Base-by-base conservation (phyloP, 202 grass and related monocot genomes). In the Saccharum hybrid region DNA sequence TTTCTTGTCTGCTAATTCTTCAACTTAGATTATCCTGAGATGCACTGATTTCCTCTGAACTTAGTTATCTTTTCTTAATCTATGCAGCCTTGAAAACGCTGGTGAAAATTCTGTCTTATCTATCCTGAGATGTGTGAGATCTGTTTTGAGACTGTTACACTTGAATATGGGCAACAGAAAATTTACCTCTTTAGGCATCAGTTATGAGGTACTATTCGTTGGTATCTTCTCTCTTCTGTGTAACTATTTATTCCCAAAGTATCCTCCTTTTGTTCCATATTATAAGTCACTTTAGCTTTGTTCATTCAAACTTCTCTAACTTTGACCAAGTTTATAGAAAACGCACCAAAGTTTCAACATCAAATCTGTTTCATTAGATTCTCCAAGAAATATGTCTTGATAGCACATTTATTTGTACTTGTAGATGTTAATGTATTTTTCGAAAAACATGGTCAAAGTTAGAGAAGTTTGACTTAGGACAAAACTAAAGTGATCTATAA, bases 71-170 rank as follows among this genome's bases (percentile, higher is more conserved):
- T 56, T 71, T 86, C 60, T 75, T 84, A 63, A 71, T 75, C 65
- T 77, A 64, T 83, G 71, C 85, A 97, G 92, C 70, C 91, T 97
- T 89, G 91, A 97, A 84, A 94, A 94, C 86, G 87, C 94, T 81
- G 91, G 91, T 65, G 94, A 97, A 86, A 89, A 74, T 87, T 97
- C 90, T 45, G 86, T 97, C 12, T 85, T 97, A 41, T 90, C 91
- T 28, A 90, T 97, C 74, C 66, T 97, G 79, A 90, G 86, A 87
- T 94, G 89, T 49, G 81, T 92, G 81, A 92, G 94, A 63, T 92
- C 87, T 74, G 88, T 97, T 79, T 92, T 97, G 83, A 80, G 82
- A 18, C 82, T 97, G 75, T 61, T 94, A 81, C 80, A 84, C 28
- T 81, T 74, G 12, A 81, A 41, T 72, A 74, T 36, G 78, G 78